Conservation (phyloP, 2,329 filamentous ascomycete species). For the Berkeleyomyces basicola region DNA sequence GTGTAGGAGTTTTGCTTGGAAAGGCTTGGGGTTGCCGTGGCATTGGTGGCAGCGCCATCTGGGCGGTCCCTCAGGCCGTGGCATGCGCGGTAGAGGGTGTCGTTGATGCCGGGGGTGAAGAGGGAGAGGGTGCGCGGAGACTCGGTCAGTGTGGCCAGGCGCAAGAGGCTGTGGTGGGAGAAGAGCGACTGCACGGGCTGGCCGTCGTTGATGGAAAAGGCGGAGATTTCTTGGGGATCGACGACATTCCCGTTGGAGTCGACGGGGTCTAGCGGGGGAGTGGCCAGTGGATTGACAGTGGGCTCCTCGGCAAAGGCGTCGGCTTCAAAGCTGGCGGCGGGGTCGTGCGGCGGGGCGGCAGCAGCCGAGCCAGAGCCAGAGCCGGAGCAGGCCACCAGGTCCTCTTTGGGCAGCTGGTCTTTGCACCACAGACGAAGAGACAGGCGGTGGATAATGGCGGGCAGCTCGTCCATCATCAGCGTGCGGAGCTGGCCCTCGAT, state of each 20-base stretch:
- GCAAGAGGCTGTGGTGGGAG: conserved; percentile 83
- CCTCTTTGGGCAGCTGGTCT: conserved; percentile 57
- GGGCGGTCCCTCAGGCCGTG: conserved; percentile 58
- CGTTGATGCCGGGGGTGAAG: conserved; percentile 77
- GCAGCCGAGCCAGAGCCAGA: not conserved
- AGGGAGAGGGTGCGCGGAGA: conserved; percentile 82
- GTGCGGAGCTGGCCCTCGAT: conserved; percentile 88
- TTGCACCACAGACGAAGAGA: conserved; percentile 82
- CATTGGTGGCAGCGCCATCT: conserved; percentile 30
- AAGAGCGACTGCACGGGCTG: conserved; percentile 78
- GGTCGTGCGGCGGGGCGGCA: not conserved
- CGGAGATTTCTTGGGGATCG: conserved; percentile 58
- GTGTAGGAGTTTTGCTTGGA: conserved; percentile 45
- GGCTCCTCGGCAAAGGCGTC: conserved; percentile 29
- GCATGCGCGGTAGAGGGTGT: conserved; percentile 88
- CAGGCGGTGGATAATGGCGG: conserved; percentile 85
- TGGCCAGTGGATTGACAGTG: conserved; percentile 64
- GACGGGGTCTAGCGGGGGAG: conserved; percentile 64
- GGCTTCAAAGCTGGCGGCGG: conserved; percentile 25
- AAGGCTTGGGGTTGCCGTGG: conserved; percentile 31
- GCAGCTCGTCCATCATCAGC: conserved; percentile 93
- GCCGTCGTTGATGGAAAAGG: conserved; percentile 60
- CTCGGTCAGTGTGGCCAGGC: conserved; percentile 65
- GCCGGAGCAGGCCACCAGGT: conserved; percentile 17
- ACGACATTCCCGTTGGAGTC: conserved; percentile 65